Conservation (phyloP, 352 stramenopile species). For the Phytophthora crassamura region DNA sequence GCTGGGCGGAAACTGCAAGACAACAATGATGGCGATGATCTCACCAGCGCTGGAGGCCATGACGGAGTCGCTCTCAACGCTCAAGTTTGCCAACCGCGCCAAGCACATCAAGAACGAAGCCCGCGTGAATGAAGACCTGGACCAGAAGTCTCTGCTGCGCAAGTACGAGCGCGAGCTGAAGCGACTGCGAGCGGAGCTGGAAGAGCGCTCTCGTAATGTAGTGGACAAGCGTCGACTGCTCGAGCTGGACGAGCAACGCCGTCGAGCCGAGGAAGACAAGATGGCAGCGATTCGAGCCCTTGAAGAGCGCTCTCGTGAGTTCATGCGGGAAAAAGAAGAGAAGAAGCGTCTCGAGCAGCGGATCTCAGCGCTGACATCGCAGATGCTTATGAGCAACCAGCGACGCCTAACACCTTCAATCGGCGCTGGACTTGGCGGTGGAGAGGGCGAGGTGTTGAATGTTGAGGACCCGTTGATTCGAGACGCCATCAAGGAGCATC, state of each 20-base stretch:
- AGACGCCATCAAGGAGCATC: slow-evolving; percentile 89
- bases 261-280: slow-evolving; percentile 94
- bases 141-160: slow-evolving; percentile 92
- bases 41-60: slow-evolving; percentile 90
- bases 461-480: slow-evolving; percentile 83
- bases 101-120: slow-evolving; percentile 95
- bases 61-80: slow-evolving; percentile 92
- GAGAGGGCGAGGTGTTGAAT: slow-evolving; percentile 46
- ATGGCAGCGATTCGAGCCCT: slow-evolving; percentile 94
- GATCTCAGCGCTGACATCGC: slow-evolving; percentile 92
- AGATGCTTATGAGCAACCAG: slow-evolving; percentile 92
- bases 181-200: slow-evolving; percentile 90
- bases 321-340: slow-evolving; percentile 96
- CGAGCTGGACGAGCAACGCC: slow-evolving; percentile 89
- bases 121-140: slow-evolving; percentile 92
- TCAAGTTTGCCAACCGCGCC: slow-evolving; percentile 94
- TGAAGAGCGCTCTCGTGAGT: slow-evolving; percentile 91
- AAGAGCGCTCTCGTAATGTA: slow-evolving; percentile 93
- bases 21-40: slow-evolving; percentile 97
- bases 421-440: slow-evolving; percentile 17
- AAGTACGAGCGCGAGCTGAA: slow-evolving; percentile 97
- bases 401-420: slow-evolving; percentile 31
- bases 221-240: slow-evolving; percentile 94
- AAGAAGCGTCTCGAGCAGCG: slow-evolving; percentile 95
- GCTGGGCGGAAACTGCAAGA: slow-evolving; percentile 94